A percentile compares a stretch with the other conserved stretches of the same genome.
Evolutionary conservation across 179 eudicot species (phyloP).

Genomic region (Vitellaria paradoxa): DNA sequence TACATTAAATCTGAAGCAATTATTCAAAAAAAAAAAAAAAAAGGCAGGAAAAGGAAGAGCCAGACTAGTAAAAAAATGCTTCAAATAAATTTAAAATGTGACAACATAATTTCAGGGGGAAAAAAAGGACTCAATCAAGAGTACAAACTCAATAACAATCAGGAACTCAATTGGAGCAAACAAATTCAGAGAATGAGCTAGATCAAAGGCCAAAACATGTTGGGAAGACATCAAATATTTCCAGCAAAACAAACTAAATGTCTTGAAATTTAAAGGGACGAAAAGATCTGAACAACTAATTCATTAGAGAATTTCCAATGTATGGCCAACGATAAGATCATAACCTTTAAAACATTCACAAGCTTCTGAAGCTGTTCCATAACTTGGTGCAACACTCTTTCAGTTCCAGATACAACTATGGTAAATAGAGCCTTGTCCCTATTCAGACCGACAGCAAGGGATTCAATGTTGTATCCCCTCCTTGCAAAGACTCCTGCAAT

Average conservation of each 20-base stretch:
- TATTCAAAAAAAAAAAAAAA: not conserved
- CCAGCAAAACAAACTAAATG: not conserved
- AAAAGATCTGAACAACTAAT: too few relatives aligned
- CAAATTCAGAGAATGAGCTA: not conserved
- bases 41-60: not conserved
- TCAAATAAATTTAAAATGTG: not conserved
- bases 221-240: not conserved
- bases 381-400: slow-evolving; percentile 73
- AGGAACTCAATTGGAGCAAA: not conserved
- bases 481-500: slow-evolving; percentile 90
- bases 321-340: not conserved
- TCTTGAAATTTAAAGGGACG: too few relatives aligned
- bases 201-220: not conserved
- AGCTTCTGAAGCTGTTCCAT: slow-evolving; percentile 87
- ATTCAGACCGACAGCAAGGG: slow-evolving; percentile 88
- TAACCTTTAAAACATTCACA: slow-evolving; percentile 76
- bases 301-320: too few relatives aligned
- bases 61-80: not conserved
- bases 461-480: slow-evolving; percentile 90
- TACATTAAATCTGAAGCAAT: not conserved
- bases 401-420: slow-evolving; percentile 83
- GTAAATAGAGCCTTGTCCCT: slow-evolving; percentile 88
- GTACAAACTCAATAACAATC: not conserved
- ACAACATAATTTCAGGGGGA: not conserved
- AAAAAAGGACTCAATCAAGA: not conserved